Percentiles rank a stretch among this genome's conserved stretches.
Conservation (phyloP, 2,329 filamentous ascomycete species). For the Didymella pomorum region DNA sequence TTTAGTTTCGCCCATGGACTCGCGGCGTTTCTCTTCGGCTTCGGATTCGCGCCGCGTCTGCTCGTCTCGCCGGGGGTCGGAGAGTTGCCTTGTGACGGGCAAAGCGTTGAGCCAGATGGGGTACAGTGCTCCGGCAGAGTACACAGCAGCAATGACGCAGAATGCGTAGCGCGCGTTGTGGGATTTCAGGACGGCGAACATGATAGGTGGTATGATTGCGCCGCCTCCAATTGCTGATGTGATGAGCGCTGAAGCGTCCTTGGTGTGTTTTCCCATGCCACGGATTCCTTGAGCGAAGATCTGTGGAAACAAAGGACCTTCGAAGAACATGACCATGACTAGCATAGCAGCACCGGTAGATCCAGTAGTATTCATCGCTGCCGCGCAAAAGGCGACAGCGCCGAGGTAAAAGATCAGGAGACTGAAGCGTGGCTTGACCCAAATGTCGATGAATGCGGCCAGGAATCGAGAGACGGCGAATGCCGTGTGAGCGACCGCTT, state of each 20-base stretch:
- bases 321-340: slow-evolving; percentile 65
- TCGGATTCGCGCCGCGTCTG: slow-evolving; percentile 38
- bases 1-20: slow-evolving; percentile 29
- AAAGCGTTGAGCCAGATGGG: slow-evolving; percentile 63
- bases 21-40: slow-evolving; percentile 33
- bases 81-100: slow-evolving; percentile 58
- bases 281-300: slow-evolving; percentile 67
- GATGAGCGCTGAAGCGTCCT: slow-evolving; percentile 62
- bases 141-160: slow-evolving; percentile 62
- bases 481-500: slow-evolving; percentile 64
- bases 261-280: slow-evolving; percentile 66
- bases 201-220: slow-evolving; percentile 63
- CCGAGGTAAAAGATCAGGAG: slow-evolving; percentile 63
- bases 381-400: slow-evolving; percentile 60
- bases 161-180: slow-evolving; percentile 59
- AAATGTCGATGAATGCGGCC: slow-evolving; percentile 60
- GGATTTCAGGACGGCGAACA: slow-evolving; percentile 55
- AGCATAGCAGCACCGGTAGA: slow-evolving; percentile 57
- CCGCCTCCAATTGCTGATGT: slow-evolving; percentile 65
- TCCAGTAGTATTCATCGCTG: slow-evolving; percentile 58
- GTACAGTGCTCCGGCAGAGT: slow-evolving; percentile 60
- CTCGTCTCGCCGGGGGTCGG: slow-evolving; percentile 57
- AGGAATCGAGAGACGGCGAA: slow-evolving; percentile 68
- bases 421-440: slow-evolving; percentile 66
- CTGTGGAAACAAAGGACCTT: slow-evolving; percentile 67